Evolutionary conservation across 345 rosid species (phyloP).

Genomic region (Xanthoceras sorbifolium): DNA sequence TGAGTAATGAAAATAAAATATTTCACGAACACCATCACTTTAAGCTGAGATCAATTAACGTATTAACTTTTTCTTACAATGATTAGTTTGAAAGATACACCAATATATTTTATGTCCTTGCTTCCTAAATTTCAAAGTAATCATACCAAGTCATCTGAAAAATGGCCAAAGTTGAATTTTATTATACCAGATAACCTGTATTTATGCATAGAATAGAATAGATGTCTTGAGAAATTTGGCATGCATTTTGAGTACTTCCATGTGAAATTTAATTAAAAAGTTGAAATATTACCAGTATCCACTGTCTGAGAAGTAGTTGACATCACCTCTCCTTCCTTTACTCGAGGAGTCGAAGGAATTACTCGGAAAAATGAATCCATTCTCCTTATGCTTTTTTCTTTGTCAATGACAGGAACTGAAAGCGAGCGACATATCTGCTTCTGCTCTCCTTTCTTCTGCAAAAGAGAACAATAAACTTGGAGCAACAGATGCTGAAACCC

Average conservation of each 20-base stretch:
- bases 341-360: constrained; percentile 77
- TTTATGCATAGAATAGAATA: not conserved
- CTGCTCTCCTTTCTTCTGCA: constrained; percentile 59
- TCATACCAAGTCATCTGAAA: not conserved
- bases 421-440: constrained; percentile 68
- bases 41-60: not conserved
- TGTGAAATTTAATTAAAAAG: not conserved
- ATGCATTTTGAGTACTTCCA: not conserved
- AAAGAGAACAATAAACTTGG: constrained; percentile 21
- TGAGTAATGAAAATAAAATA: not conserved
- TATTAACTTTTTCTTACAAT: not conserved
- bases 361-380: constrained; percentile 92
- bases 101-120: not conserved
- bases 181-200: not conserved
- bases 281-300: constrained; percentile 44
- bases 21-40: not conserved
- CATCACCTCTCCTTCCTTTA: constrained; percentile 56
- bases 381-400: constrained; percentile 66
- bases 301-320: constrained; percentile 40
- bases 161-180: not conserved
- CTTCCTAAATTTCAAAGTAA: not conserved
- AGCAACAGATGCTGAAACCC: constrained; percentile 4
- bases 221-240: not conserved
- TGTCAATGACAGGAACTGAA: constrained; percentile 73
- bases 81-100: not conserved